Base-by-base conservation (phyloP, 2,329 filamentous ascomycete genomes). In the Piedraia hortae region DNA sequence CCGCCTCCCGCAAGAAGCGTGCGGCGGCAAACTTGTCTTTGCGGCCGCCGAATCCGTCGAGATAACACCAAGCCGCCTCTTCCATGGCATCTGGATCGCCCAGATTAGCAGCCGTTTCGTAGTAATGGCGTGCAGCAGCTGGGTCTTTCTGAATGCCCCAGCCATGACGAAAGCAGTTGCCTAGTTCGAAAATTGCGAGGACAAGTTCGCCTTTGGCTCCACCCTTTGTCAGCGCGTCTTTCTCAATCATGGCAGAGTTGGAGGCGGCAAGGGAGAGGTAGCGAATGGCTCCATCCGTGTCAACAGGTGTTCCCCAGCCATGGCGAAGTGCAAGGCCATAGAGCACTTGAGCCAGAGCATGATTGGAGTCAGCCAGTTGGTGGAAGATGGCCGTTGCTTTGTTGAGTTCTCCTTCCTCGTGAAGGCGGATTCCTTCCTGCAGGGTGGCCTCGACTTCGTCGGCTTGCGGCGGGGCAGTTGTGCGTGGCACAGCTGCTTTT, bases 1-100 rank as follows among this genome's bases (percentile, higher is more conserved):
- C 85, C 16, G 85, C 80, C 38, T 82, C 59, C 38, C 82, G 74
- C 46, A 90, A 77, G 50, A 91, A 91, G 47, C 72, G 74, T 34
- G 85, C 80, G 37, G 85, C 55, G 47, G 55, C 61, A 50, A 64
- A 75, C 73, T 90, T 93, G 54, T 97, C 80, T 47, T 93, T 97
- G 46, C 78, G 85, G 40, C 78, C 82, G 15, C 85, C 85, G 47
- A 89, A 90, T n/a, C 85, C 85, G 42, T 91, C 72, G 13, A 88
- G 47, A 55, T 85, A 93, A 52, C 85, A 97, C 77, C 78, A 89
- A 16, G 68, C 85, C 24, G 70, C 70, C 47, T 93, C 82, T 42
- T 91, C 90, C 80, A 93, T 90, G 26, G 80, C 85, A 51, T 97
- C 85, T 19, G 74, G 75, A 46, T 97, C 85, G 28, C 85, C 85